phyloP scores from a whole-genome alignment of 2,329 filamentous ascomycete genomes.

The Botrytis paeoniae region DNA sequence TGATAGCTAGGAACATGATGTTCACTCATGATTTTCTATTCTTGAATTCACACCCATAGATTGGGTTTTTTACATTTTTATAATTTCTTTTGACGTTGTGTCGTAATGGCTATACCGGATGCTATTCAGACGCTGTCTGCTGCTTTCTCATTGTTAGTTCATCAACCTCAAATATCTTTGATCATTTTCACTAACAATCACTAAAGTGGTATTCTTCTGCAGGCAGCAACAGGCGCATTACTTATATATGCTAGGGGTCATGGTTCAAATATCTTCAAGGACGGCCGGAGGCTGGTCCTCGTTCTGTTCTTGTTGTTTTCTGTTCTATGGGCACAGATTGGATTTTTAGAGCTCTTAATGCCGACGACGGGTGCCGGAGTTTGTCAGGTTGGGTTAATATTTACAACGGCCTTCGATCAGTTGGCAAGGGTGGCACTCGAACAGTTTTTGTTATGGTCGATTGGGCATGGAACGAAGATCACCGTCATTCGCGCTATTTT shows the following conservation, averaged over 20 bases:
- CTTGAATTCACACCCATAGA: constrained; percentile 35
- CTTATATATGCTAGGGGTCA: constrained; percentile 35
- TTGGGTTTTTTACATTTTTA: constrained; percentile 32
- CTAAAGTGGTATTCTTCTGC: constrained; percentile 37
- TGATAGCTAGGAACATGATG: constrained; percentile 30
- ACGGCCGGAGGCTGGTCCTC: constrained; percentile 41
- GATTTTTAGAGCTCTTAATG: constrained; percentile 37
- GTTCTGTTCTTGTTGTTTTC: constrained; percentile 38
- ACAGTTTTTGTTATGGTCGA: constrained; percentile 38
- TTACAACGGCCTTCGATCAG: constrained; percentile 37
- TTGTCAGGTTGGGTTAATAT: constrained; percentile 35
- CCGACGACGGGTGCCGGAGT: constrained; percentile 23
- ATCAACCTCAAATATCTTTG: background rate
- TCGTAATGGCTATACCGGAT: constrained; percentile 36
- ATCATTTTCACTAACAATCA: constrained; percentile 23
- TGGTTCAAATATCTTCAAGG: constrained; percentile 36
- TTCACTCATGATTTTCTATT: constrained; percentile 30
- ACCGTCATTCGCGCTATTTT: constrained; percentile 32
- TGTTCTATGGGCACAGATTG: constrained; percentile 36
- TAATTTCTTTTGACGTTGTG: constrained; percentile 27
- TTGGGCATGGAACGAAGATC: constrained; percentile 33
- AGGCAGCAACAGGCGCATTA: constrained; percentile 35
- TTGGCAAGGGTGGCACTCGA: constrained; percentile 35
- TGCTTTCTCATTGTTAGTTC: constrained; percentile 38
- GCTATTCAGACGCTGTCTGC: constrained; percentile 36